Percentiles rank a stretch among this genome's conserved stretches.
Evolutionary conservation across 2,329 filamentous ascomycete genomes (phyloP).

Genomic region (Teratosphaeria viscida): DNA sequence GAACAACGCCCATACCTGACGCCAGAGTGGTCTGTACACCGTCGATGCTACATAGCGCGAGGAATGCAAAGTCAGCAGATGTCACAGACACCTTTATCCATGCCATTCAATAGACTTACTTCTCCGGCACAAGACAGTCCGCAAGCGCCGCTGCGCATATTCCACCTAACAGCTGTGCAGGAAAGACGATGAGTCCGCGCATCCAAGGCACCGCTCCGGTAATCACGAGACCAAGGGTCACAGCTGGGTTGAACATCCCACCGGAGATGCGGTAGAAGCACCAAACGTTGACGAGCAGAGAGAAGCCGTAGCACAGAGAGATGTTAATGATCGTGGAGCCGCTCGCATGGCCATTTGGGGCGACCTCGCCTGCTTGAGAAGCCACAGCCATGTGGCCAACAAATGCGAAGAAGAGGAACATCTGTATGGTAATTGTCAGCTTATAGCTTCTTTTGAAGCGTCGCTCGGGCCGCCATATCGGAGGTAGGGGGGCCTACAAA

Average conservation of each 20-base stretch:
- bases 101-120: neutral
- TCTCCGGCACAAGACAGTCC: conserved; percentile 20
- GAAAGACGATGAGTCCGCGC: conserved; percentile 23
- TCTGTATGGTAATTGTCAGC: neutral
- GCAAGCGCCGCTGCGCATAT: conserved; percentile 23
- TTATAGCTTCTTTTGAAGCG: neutral
- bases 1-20: conserved; percentile 16
- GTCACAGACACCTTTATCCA: neutral
- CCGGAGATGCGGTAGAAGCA: conserved; percentile 23
- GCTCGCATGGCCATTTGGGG: conserved; percentile 9
- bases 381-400: conserved; percentile 17
- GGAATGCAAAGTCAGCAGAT: neutral
- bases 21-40: conserved; percentile 21
- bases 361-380: conserved; percentile 8
- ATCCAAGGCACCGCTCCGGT: conserved; percentile 27
- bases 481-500: neutral
- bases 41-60: conserved; percentile 7
- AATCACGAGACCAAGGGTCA: conserved; percentile 13
- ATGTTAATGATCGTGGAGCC: conserved; percentile 20
- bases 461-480: neutral
- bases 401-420: conserved; percentile 26
- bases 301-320: conserved; percentile 21
- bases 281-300: conserved; percentile 22
- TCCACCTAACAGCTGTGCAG: conserved; percentile 20
- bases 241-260: conserved; percentile 28